phyloP scores from a whole-genome alignment of 768 basidiomycete species.

The Lentinula sp. region DNA sequence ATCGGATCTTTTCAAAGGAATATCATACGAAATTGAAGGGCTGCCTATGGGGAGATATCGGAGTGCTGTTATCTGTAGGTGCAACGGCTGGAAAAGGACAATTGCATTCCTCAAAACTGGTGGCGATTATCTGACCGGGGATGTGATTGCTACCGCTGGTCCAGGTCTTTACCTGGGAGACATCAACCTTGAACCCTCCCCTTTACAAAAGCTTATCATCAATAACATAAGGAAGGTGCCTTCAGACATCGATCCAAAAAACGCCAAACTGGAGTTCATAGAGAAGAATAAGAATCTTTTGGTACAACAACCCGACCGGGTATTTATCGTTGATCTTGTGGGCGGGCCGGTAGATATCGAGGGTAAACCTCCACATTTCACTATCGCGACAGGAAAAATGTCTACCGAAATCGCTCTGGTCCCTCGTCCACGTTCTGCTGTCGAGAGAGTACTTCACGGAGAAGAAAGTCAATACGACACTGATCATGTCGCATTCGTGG shows the following conservation, averaged over 20 bases:
- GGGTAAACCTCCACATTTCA: constrained; percentile 35
- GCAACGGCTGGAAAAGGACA: constrained; percentile 31
- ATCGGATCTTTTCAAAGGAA: constrained; percentile 40
- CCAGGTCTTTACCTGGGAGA: constrained; percentile 63
- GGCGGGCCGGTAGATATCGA: constrained; percentile 39
- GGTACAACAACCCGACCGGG: constrained; percentile 49
- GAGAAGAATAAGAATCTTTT: constrained; percentile 47
- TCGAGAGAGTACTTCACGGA: neutral
- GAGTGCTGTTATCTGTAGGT: constrained; percentile 49
- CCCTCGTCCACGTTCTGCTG: constrained; percentile 10
- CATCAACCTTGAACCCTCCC: constrained; percentile 39
- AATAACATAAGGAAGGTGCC: constrained; percentile 44
- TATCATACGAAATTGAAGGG: constrained; percentile 44
- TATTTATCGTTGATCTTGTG: constrained; percentile 46
- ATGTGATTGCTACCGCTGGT: constrained; percentile 58
- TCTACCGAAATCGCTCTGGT: constrained; percentile 52
- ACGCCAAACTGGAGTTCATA: constrained; percentile 50
- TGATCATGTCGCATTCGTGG: constrained; percentile 55
- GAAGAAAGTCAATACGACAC: constrained; percentile 16
- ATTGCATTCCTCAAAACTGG: constrained; percentile 62
- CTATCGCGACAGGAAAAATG: constrained; percentile 49
- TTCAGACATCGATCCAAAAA: constrained; percentile 41
- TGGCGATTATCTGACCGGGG: constrained; percentile 54
- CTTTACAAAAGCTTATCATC: constrained; percentile 28
- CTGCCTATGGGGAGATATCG: constrained; percentile 63